Percentiles rank a stretch among this genome's conserved stretches.
Conservation (phyloP, 257 asterid genomes). For the Plantago elongata region DNA sequence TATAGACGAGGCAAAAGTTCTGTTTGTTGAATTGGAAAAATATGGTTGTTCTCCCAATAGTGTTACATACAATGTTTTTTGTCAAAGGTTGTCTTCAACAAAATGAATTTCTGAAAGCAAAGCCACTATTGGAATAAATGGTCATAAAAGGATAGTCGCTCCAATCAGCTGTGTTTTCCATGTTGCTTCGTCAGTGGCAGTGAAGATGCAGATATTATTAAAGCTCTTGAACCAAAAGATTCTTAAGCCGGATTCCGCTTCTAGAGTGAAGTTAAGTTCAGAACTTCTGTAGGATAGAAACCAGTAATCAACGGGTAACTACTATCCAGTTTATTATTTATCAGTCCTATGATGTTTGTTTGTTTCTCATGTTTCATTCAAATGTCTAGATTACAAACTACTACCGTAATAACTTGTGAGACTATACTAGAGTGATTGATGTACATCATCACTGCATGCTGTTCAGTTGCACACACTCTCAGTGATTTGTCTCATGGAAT, state of each 20-base stretch:
- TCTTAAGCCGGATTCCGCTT: too few species aligned
- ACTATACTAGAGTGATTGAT: too few species aligned
- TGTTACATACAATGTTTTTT: conserved; percentile 2
- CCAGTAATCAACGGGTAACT: too few species aligned
- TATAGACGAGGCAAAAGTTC: background rate
- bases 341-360: too few species aligned
- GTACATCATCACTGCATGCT: background rate
- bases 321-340: too few species aligned
- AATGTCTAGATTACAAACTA: too few species aligned
- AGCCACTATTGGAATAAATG: conserved; percentile 19
- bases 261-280: too few species aligned
- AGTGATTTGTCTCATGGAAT: conserved; percentile 24
- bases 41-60: background rate
- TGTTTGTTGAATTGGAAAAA: background rate
- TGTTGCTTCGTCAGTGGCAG: background rate
- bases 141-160: background rate
- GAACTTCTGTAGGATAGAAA: too few species aligned
- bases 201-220: too few species aligned
- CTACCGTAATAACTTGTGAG: too few species aligned
- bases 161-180: background rate
- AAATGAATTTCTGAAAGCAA: background rate
- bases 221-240: too few species aligned
- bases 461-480: conserved; percentile 25
- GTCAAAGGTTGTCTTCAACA: background rate
- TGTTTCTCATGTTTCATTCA: too few species aligned